Conservation (phyloP, 73 alveolate species). For the Paramecium pentaurelia region DNA sequence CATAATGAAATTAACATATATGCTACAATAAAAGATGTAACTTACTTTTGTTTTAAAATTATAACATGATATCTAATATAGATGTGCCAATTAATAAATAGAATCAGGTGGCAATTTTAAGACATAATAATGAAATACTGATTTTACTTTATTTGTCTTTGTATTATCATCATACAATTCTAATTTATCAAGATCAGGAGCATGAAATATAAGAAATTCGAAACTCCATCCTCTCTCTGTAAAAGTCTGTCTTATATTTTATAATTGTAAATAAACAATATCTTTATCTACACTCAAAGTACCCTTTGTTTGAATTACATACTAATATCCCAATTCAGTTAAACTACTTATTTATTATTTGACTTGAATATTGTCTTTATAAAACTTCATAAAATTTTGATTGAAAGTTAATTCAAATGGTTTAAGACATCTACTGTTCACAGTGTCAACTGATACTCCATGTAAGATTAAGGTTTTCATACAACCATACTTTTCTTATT, state of each 20-base stretch:
- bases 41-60: background rate
- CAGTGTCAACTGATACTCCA: background rate
- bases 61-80: background rate
- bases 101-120: conserved; percentile 29
- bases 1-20: background rate
- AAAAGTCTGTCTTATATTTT: background rate
- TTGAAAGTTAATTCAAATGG: conserved; percentile 13
- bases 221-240: conserved; percentile 33
- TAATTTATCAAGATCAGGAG: background rate
- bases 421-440: background rate
- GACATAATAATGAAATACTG: background rate
- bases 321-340: conserved; percentile 13
- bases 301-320: conserved; percentile 26
- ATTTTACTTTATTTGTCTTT: background rate
- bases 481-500: conserved; percentile 17
- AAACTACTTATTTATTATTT: background rate
- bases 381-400: background rate
- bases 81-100: background rate
- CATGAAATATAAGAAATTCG: background rate
- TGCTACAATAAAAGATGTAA: background rate
- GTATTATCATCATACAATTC: background rate
- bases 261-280: background rate
- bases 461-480: background rate
- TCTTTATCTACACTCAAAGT: background rate
- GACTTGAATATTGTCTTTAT: background rate